Evolutionary conservation across 352 stramenopile species (phyloP).

Genomic region (Pythium guiyangense): DNA sequence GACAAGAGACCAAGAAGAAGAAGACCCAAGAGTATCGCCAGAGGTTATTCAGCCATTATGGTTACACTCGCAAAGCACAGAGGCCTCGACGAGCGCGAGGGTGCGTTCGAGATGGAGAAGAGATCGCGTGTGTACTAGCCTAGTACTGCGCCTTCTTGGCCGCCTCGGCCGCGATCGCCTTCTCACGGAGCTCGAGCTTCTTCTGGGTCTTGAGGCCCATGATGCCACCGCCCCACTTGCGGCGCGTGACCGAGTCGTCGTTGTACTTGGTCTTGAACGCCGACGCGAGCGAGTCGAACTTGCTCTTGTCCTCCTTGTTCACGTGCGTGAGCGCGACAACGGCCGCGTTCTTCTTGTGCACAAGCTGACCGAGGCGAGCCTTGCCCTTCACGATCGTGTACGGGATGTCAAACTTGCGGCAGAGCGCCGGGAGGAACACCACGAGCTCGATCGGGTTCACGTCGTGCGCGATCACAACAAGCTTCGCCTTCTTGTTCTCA

Average conservation of each 20-base stretch:
- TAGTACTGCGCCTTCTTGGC: conserved; percentile 98
- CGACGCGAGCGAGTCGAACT: conserved; percentile 92
- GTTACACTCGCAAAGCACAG: too few relatives aligned
- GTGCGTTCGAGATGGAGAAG: background rate
- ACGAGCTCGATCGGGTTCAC: conserved; percentile 98
- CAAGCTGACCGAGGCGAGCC: conserved; percentile 96
- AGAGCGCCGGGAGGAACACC: conserved; percentile 96
- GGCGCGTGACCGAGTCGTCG: conserved; percentile 86
- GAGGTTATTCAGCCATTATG: conserved; percentile 48
- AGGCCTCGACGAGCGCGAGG: conserved; percentile 2
- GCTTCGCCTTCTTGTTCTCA: conserved; percentile 99
- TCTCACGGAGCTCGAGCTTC: conserved; percentile 98
- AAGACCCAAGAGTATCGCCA: too few relatives aligned
- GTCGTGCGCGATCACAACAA: conserved; percentile 98
- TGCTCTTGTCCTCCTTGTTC: conserved; percentile 97
- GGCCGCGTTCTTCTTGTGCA: conserved; percentile 98
- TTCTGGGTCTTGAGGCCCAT: conserved; percentile 99
- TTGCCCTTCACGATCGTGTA: conserved; percentile 99
- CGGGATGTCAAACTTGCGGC: conserved; percentile 98
- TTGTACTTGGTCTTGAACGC: conserved; percentile 98
- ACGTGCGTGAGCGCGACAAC: conserved; percentile 95
- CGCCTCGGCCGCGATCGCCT: conserved; percentile 95
- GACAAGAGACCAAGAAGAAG: too few relatives aligned
- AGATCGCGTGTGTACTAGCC: conserved; percentile 9
- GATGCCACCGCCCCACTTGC: conserved; percentile 99